These are phyloP conservation scores for Aspergillus awamori DNA, from an alignment of 2,329 filamentous ascomycete genomes.

Conservation along the genomic window DNA sequence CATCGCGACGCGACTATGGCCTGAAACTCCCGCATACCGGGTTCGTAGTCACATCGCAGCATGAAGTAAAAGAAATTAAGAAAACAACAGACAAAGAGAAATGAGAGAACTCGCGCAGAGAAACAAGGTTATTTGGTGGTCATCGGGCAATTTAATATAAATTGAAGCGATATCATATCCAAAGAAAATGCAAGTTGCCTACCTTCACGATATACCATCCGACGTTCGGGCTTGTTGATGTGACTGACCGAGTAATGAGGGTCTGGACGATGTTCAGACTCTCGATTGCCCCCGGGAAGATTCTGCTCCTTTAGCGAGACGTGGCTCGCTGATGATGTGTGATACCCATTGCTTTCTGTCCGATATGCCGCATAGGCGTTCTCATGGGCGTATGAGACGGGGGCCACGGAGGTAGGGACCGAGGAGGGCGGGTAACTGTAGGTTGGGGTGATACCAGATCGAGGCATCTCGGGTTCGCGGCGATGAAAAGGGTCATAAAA, in stretches of 20 bases:
- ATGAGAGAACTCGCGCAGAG: not conserved
- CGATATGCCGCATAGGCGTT: slow-evolving; percentile 27
- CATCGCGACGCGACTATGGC: not conserved
- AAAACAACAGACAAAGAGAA: slow-evolving; percentile 4
- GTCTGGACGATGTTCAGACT: slow-evolving; percentile 11
- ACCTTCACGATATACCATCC: slow-evolving; percentile 33
- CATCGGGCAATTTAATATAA: not conserved
- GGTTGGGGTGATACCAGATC: slow-evolving; percentile 12
- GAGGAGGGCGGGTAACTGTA: slow-evolving; percentile 17
- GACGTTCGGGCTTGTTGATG: slow-evolving; percentile 21
- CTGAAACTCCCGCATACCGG: not conserved
- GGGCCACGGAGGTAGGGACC: slow-evolving; percentile 12
- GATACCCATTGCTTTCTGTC: slow-evolving; percentile 26
- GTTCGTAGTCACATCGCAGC: not conserved
- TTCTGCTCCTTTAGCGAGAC: slow-evolving; percentile 25
- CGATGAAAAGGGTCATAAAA: slow-evolving; percentile 15
- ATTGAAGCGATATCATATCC: not conserved
- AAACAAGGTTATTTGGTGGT: not conserved
- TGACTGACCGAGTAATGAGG: slow-evolving; percentile 14
- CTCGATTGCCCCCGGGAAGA: slow-evolving; percentile 17
- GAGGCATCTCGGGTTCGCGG: slow-evolving; percentile 20
- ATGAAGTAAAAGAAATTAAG: not conserved
- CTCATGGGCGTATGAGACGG: slow-evolving; percentile 19
- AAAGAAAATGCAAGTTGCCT: slow-evolving; percentile 16
- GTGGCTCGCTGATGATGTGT: slow-evolving; percentile 26